phyloP scores from a whole-genome alignment of 768 basidiomycete species.

The Boletus subparvulus region DNA sequence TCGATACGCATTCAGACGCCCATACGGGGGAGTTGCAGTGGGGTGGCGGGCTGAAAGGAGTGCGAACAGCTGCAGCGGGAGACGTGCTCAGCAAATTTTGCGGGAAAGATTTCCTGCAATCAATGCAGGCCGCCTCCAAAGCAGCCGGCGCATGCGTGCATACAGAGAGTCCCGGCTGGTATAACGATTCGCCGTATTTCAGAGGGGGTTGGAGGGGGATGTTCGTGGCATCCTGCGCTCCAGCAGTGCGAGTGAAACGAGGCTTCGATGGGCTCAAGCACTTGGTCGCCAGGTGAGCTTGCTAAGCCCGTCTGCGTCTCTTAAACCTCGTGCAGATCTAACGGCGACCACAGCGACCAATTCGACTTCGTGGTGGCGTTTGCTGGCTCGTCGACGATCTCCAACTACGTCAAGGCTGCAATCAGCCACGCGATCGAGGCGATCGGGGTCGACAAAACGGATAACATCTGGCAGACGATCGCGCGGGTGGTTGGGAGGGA shows the following conservation, averaged over 20 bases:
- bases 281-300: neutral
- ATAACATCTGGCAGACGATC: neutral
- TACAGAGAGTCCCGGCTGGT: neutral
- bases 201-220: neutral
- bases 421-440: neutral
- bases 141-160: neutral
- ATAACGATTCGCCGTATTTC: neutral
- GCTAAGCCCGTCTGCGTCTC: neutral
- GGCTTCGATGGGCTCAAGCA: neutral
- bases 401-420: neutral
- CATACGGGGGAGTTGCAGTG: neutral
- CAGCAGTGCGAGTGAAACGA: neutral
- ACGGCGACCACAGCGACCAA: neutral
- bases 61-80: neutral
- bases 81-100: neutral
- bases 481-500: neutral
- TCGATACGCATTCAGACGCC: neutral
- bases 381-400: neutral
- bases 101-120: neutral
- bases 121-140: neutral
- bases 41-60: fast-evolving
- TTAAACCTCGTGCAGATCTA: no score
- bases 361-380: slow-evolving; percentile 1
- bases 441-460: neutral
- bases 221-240: neutral